phyloP scores from a whole-genome alignment of 2,329 filamentous ascomycete genomes.

The Fusarium coicis region DNA sequence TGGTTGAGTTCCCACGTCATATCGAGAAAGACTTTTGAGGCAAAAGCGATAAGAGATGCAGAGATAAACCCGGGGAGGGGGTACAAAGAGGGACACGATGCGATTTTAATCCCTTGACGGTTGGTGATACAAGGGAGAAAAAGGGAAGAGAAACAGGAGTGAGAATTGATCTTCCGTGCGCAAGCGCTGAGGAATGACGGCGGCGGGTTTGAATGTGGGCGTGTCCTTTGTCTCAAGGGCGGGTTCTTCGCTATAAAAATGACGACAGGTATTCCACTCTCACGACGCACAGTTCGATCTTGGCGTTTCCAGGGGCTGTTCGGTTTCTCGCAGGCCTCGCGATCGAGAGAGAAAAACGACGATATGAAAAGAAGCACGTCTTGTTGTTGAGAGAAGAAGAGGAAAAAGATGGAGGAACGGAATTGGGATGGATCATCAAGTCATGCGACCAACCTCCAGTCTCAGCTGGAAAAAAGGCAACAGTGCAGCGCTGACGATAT shows the following conservation, averaged over 20 bases:
- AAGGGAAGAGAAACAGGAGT: background rate
- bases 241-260: conserved; percentile 21
- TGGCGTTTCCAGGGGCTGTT: conserved; percentile 15
- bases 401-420: background rate
- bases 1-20: conserved; percentile 40
- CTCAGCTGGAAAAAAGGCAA: conserved; percentile 19
- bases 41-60: conserved; percentile 5
- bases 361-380: background rate
- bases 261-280: conserved; percentile 28
- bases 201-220: conserved; percentile 6
- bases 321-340: background rate
- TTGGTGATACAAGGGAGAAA: conserved; percentile 6
- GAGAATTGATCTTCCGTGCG: conserved; percentile 3
- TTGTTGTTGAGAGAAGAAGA: background rate
- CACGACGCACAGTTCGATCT: conserved; percentile 21
- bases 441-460: conserved; percentile 33
- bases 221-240: conserved; percentile 20
- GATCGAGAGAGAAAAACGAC: background rate
- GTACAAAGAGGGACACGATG: conserved; percentile 1
- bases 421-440: conserved; percentile 15
- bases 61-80: background rate
- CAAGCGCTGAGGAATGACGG: conserved; percentile 30
- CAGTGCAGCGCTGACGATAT: conserved; percentile 11
- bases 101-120: conserved; percentile 3
- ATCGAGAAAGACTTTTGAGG: background rate